phyloP scores from a whole-genome alignment of 1,139 yeast species.

The Blastobotrys aristatus region DNA sequence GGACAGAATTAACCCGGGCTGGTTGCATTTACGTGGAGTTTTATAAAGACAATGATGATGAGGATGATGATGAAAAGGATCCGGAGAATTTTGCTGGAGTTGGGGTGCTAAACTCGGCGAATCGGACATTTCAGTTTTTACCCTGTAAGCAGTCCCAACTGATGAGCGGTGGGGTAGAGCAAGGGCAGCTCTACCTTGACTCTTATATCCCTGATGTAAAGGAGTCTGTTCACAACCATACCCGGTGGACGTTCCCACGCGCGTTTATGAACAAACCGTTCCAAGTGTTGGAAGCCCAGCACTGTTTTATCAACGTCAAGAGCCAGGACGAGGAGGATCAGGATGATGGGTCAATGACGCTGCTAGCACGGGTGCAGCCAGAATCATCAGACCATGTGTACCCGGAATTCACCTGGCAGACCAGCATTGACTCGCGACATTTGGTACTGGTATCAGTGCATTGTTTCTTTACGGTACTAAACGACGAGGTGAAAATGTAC shows the following conservation, averaged over 20 bases:
- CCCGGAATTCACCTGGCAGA: conserved; percentile 9
- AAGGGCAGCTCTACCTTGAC: conserved; percentile 1
- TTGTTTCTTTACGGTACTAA: conserved; percentile 6
- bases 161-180: neutral
- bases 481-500: conserved; percentile 1
- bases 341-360: neutral
- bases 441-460: conserved; percentile 6
- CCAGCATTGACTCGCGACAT: neutral
- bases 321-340: neutral
- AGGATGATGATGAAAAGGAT: neutral
- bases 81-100: conserved; percentile 5
- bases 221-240: neutral
- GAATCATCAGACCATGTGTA: neutral
- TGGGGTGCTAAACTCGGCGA: neutral
- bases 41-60: neutral
- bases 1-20: conserved; percentile 4
- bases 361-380: conserved; percentile 5
- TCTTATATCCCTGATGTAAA: neutral
- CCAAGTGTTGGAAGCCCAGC: neutral
- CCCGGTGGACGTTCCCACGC: conserved; percentile 7
- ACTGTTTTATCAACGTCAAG: conserved; percentile 1
- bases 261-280: neutral
- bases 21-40: neutral
- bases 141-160: conserved; percentile 1
- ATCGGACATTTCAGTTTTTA: neutral